Evolutionary conservation across 768 basidiomycete genomes (phyloP).

Genomic region (Pholiota conissans): DNA sequence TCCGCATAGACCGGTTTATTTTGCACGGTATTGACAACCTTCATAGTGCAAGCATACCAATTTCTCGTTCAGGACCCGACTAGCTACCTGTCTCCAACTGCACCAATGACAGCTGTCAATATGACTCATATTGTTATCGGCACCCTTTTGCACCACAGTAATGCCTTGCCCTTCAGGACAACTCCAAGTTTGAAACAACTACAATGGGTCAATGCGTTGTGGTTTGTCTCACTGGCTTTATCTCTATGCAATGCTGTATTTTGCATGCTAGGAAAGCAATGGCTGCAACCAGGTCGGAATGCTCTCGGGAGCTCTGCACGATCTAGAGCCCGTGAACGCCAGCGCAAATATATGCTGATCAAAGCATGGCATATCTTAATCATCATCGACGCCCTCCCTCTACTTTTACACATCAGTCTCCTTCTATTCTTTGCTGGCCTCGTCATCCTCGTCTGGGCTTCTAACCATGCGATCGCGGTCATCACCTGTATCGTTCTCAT

Average conservation of each 20-base stretch:
- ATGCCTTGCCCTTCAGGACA: not conserved
- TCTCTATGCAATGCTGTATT: conserved; percentile 41
- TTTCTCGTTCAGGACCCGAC: conserved; percentile 30
- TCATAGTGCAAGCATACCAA: conserved; percentile 44
- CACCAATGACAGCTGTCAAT: conserved; percentile 30
- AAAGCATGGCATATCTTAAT: conserved; percentile 38
- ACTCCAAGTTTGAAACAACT: conserved; percentile 22
- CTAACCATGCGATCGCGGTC: conserved; percentile 30
- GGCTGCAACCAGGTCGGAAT: conserved; percentile 36
- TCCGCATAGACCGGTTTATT: conserved; percentile 38
- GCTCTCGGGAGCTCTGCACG: conserved; percentile 34
- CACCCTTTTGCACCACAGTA: conserved; percentile 5
- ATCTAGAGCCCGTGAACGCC: conserved; percentile 36
- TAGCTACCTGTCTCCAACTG: conserved; percentile 28
- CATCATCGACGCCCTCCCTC: conserved; percentile 37
- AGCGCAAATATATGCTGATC: conserved; percentile 34
- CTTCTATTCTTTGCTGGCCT: conserved; percentile 42
- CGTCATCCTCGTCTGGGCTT: conserved; percentile 37
- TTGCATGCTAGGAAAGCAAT: conserved; percentile 47
- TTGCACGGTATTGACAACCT: conserved; percentile 42
- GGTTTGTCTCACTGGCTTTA: conserved; percentile 43
- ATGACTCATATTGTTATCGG: conserved; percentile 14
- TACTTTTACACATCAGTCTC: conserved; percentile 40
- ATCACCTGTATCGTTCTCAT: conserved; percentile 33
- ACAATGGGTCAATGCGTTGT: conserved; percentile 43